Evolutionary conservation across 495 filamentous ascomycete genomes (phyloP).

Genomic region (Echria macrotheca): DNA sequence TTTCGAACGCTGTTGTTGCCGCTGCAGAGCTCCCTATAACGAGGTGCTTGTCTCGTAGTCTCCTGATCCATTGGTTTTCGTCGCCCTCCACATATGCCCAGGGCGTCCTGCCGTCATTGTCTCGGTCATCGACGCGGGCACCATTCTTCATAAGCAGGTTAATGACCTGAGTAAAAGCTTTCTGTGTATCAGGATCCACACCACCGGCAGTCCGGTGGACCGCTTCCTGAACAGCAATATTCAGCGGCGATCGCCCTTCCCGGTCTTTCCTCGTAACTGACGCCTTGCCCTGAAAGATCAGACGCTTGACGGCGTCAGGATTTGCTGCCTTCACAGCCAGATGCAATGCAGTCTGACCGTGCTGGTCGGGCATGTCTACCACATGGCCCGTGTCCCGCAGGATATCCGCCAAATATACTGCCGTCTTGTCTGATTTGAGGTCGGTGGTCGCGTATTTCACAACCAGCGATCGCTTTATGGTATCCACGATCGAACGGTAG

Average conservation of each 20-base stretch:
- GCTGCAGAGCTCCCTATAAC: slow-evolving; percentile 13
- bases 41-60: slow-evolving; percentile 13
- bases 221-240: slow-evolving; percentile 12
- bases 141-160: slow-evolving; percentile 13
- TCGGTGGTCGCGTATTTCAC: slow-evolving; percentile 4
- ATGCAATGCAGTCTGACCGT: slow-evolving; percentile 6
- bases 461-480: slow-evolving; percentile 8
- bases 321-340: slow-evolving; percentile 8
- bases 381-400: slow-evolving; percentile 3
- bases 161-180: slow-evolving; percentile 11
- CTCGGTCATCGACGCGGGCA: slow-evolving; percentile 9
- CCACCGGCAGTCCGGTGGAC: neutral
- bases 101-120: slow-evolving; percentile 3
- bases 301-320: slow-evolving; percentile 9
- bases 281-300: slow-evolving; percentile 8
- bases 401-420: slow-evolving; percentile 3
- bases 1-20: neutral
- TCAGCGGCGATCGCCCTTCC: slow-evolving; percentile 9
- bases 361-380: slow-evolving; percentile 11
- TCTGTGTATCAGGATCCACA: slow-evolving; percentile 2
- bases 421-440: slow-evolving; percentile 1
- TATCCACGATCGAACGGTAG: slow-evolving; percentile 12
- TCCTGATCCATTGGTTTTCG: slow-evolving; percentile 11
- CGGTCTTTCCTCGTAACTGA: slow-evolving; percentile 10
- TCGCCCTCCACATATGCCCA: slow-evolving; percentile 11